Percentiles rank a stretch among this genome's conserved stretches.
phyloP scores from a whole-genome alignment of 2,329 filamentous ascomycete genomes.

The Hypoxylon sp. region DNA sequence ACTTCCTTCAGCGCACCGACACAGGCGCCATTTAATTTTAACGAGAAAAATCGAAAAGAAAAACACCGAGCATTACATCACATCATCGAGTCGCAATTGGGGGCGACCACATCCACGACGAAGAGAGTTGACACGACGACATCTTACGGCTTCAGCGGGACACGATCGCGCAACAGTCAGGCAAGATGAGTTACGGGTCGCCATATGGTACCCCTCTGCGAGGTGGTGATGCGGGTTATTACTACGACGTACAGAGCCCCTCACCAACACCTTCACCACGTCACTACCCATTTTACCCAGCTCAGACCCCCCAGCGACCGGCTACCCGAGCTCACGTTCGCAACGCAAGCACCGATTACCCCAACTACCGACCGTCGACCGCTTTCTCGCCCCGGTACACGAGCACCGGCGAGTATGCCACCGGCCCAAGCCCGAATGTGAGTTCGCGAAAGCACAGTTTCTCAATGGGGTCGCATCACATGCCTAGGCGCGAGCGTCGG shows the following conservation, averaged over 20 bases:
- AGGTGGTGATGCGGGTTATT: conserved; percentile 63
- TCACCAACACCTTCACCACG: conserved; percentile 72
- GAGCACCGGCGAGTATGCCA: conserved; percentile 74
- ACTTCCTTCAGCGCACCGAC: conserved; percentile 64
- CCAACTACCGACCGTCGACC: conserved; percentile 62
- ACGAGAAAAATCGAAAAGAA: conserved; percentile 39
- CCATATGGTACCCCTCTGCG: conserved; percentile 64
- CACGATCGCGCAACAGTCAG: conserved; percentile 56
- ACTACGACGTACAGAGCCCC: conserved; percentile 67
- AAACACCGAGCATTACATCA: conserved; percentile 23
- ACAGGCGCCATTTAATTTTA: conserved; percentile 59
- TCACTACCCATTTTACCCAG: conserved; percentile 64
- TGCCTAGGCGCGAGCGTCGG: conserved; percentile 67
- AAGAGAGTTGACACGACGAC: conserved; percentile 42
- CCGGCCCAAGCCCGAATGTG: conserved; percentile 70
- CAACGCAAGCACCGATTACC: conserved; percentile 60
- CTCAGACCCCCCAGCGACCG: conserved; percentile 66
- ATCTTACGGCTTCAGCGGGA: conserved; percentile 50
- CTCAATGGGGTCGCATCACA: conserved; percentile 57
- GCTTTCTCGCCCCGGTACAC: conserved; percentile 73
- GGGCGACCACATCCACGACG: conserved; percentile 36
- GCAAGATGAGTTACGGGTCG: conserved; percentile 61
- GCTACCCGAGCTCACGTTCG: conserved; percentile 68
- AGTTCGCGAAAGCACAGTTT: conserved; percentile 64
- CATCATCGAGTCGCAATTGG: conserved; percentile 38